These are phyloP conservation scores for Aspergillus cejpii DNA, from an alignment of 2,329 filamentous ascomycete species.

Conservation along the genomic window DNA sequence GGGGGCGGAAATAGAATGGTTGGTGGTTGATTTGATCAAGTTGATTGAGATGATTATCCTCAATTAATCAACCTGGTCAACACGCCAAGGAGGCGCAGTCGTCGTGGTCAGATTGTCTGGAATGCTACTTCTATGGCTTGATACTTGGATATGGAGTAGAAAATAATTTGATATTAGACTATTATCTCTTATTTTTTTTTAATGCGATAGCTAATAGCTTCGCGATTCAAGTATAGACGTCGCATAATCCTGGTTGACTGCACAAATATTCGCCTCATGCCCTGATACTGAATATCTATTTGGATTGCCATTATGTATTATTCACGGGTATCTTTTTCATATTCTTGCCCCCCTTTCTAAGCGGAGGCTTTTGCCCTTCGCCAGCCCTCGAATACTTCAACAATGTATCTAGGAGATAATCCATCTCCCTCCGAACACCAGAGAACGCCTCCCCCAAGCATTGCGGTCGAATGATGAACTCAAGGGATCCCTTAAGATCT, in stretches of 20 bases:
- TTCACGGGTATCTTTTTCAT: neutral
- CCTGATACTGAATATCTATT: neutral
- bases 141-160: too few species aligned
- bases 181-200: too few species aligned
- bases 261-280: neutral
- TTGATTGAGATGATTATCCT: neutral
- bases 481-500: constrained; percentile 34
- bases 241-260: too few species aligned
- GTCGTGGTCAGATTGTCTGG: neutral
- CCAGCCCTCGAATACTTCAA: constrained; percentile 2
- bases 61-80: neutral
- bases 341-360: neutral
- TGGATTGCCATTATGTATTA: neutral
- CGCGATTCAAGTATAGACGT: neutral
- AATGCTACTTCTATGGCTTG: neutral
- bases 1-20: neutral
- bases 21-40: constrained; percentile 1
- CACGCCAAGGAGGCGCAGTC: neutral
- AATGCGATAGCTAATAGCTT: neutral
- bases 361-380: neutral
- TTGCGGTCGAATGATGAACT: constrained; percentile 22
- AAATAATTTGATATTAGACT: too few species aligned
- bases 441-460: constrained; percentile 12
- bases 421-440: constrained; percentile 15
- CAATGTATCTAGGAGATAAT: constrained; percentile 11